Evolutionary conservation across 257 asterid genomes (phyloP).

Genomic region (Solanum dulcamara): DNA sequence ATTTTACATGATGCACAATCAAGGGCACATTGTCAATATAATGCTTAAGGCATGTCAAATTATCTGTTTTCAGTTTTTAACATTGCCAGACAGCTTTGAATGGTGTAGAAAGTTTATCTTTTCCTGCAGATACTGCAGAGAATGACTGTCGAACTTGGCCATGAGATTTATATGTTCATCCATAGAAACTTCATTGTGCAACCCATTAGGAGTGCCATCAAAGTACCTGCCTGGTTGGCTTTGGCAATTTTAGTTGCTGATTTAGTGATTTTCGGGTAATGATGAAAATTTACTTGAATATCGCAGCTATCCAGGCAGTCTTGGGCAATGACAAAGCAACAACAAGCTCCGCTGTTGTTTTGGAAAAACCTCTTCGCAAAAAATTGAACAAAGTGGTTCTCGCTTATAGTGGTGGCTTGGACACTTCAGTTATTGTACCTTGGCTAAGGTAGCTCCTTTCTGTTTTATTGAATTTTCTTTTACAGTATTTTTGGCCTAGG

Average conservation of each 20-base stretch:
- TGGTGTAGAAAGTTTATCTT: background rate
- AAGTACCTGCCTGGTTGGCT: background rate
- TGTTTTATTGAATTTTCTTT: background rate
- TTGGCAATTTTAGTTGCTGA: background rate
- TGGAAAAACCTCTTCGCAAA: conserved; percentile 37
- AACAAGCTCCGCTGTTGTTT: conserved; percentile 19
- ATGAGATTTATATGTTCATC: background rate
- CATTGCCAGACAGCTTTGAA: background rate
- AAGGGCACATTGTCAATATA: background rate
- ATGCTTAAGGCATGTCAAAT: background rate
- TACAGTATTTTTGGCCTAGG: background rate
- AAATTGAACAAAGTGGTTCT: conserved; percentile 85
- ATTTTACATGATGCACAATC: background rate
- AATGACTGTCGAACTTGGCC: background rate
- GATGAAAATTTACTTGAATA: background rate
- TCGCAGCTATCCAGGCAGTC: conserved; percentile 60
- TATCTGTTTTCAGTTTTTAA: background rate
- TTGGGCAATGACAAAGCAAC: conserved; percentile 52
- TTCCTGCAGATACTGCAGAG: background rate
- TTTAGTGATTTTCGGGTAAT: background rate
- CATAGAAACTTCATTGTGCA: background rate
- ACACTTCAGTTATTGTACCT: conserved; percentile 96
- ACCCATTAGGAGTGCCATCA: background rate
- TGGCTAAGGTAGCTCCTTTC: conserved; percentile 63
- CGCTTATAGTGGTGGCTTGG: conserved; percentile 96